Percentiles rank a stretch among this genome's conserved stretches.
Conservation (phyloP, 2,329 filamentous ascomycete genomes). For the Xylaria digitata region DNA sequence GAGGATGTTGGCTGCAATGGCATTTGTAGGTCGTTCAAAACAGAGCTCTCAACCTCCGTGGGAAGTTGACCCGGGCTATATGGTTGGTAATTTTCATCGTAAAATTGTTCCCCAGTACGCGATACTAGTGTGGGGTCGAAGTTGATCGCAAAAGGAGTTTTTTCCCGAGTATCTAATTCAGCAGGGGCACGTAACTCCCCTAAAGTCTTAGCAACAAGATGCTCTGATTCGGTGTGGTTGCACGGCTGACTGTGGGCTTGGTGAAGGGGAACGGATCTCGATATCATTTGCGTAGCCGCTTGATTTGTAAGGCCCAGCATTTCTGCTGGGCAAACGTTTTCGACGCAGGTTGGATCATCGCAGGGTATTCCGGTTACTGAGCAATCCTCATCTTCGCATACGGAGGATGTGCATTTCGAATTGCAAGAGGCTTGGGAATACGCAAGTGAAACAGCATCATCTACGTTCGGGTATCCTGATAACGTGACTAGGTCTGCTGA, state of each 20-base stretch:
- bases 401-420: slow-evolving; percentile 44
- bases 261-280: slow-evolving; percentile 7
- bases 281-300: neutral
- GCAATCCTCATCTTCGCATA: slow-evolving; percentile 48
- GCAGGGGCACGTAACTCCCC: slow-evolving; percentile 45
- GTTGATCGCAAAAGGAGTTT: slow-evolving; percentile 27
- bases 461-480: slow-evolving; percentile 29
- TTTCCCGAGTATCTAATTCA: slow-evolving; percentile 29
- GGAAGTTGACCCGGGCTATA: slow-evolving; percentile 23
- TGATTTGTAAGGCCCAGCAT: slow-evolving; percentile 25
- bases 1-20: slow-evolving; percentile 18
- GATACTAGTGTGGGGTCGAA: slow-evolving; percentile 37
- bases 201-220: slow-evolving; percentile 47
- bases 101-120: slow-evolving; percentile 28
- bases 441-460: slow-evolving; percentile 42
- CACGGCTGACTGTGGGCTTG: slow-evolving; percentile 40
- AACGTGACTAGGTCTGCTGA: slow-evolving; percentile 37
- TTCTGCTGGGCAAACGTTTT: slow-evolving; percentile 21
- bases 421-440: slow-evolving; percentile 41
- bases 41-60: slow-evolving; percentile 9
- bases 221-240: slow-evolving; percentile 49
- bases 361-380: slow-evolving; percentile 46
- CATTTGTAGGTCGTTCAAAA: slow-evolving; percentile 9
- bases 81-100: slow-evolving; percentile 27
- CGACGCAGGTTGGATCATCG: slow-evolving; percentile 45